These are phyloP conservation scores for Barnettozyma salicaria DNA, from an alignment of 805 yeast genomes.

Conservation along the genomic window DNA sequence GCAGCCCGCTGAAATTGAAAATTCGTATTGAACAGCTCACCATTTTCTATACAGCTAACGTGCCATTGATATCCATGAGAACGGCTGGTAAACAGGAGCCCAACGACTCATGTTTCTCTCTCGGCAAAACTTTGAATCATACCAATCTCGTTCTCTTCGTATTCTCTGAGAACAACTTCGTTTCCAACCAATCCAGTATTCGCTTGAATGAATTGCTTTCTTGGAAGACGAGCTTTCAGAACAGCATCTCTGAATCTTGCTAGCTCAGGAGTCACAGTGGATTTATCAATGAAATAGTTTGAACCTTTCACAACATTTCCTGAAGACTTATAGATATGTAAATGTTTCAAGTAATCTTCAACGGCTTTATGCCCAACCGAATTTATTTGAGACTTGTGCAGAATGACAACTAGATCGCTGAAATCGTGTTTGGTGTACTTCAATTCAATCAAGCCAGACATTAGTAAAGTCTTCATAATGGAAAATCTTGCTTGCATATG, in stretches of 20 bases:
- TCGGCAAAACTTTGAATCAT: slow-evolving; percentile 75
- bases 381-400: slow-evolving; percentile 58
- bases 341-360: slow-evolving; percentile 59
- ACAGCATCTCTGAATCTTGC: slow-evolving; percentile 64
- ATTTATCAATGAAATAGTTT: slow-evolving; percentile 56
- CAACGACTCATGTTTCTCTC: slow-evolving; percentile 32
- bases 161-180: slow-evolving; percentile 56
- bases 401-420: slow-evolving; percentile 52
- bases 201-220: slow-evolving; percentile 80
- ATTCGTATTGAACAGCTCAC: too few relatives aligned
- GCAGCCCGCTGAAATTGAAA: too few relatives aligned
- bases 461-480: slow-evolving; percentile 67
- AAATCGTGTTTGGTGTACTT: slow-evolving; percentile 40
- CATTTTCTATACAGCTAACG: too few relatives aligned
- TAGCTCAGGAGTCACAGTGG: slow-evolving; percentile 59
- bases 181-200: slow-evolving; percentile 48
- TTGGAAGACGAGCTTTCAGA: slow-evolving; percentile 66
- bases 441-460: slow-evolving; percentile 56
- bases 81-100: neutral
- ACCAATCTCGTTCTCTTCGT: slow-evolving; percentile 66
- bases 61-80: too few relatives aligned
- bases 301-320: slow-evolving; percentile 66
- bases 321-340: slow-evolving; percentile 75
- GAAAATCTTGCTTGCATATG: slow-evolving; percentile 93
- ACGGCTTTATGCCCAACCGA: slow-evolving; percentile 70